A percentile compares a stretch with the other conserved stretches of the same genome.
These are phyloP conservation scores for Cryphonectria nitschkei DNA, from an alignment of 2,329 filamentous ascomycete genomes.

Conservation along the genomic window DNA sequence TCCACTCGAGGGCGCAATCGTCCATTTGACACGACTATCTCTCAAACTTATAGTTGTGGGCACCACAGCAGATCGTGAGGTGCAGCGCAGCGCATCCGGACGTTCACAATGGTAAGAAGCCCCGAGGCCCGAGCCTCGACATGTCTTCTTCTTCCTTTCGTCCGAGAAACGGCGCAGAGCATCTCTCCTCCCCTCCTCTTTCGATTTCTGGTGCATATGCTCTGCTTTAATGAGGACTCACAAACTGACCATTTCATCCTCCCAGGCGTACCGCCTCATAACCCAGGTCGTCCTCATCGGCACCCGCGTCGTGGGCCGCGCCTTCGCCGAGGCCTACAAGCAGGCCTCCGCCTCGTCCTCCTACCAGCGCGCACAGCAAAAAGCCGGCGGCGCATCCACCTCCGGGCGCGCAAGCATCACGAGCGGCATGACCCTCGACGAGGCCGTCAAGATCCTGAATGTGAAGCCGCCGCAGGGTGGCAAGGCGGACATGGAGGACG, in stretches of 20 bases:
- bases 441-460: constrained; percentile 96
- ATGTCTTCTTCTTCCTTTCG: background rate
- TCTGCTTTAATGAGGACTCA: background rate
- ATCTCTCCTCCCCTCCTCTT: background rate
- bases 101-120: constrained; percentile 33
- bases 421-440: constrained; percentile 85
- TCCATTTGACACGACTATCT: background rate
- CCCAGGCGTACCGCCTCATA: constrained; percentile 89
- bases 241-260: background rate
- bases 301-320: constrained; percentile 87
- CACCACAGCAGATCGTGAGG: background rate
- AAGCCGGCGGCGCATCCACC: constrained; percentile 48
- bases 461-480: constrained; percentile 85
- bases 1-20: background rate
- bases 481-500: constrained; percentile 75
- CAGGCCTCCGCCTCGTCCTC: constrained; percentile 87
- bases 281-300: constrained; percentile 91
- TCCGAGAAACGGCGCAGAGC: background rate
- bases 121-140: background rate
- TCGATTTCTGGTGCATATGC: background rate
- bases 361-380: constrained; percentile 75
- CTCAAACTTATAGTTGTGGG: background rate
- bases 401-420: constrained; percentile 52
- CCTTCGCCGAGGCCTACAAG: constrained; percentile 92
- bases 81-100: constrained; percentile 9